Base-by-base conservation (phyloP, 1,139 yeast genomes). In the Yamadazyma spencermartinsiae region DNA sequence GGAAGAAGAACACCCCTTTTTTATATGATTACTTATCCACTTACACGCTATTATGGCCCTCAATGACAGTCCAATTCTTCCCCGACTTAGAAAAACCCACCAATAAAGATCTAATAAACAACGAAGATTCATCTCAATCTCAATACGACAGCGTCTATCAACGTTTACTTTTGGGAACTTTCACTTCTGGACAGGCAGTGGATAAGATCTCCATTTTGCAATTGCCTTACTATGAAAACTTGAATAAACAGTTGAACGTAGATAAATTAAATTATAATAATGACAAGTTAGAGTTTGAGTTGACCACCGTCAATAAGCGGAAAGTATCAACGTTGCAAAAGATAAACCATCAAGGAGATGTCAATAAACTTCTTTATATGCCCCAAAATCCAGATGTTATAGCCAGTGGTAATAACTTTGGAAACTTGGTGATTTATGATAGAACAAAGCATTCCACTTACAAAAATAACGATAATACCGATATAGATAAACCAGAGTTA, bases 1-100 rank as follows among this genome's bases (percentile, higher is more conserved):
- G 82, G 82, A 77, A 77, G 63, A 78, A 77, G 49, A 77, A 78
- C 48, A 54, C 79, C 1, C 80, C 80, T 1, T 64, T 65, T 36
- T 54, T 76, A 13, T 78, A 78, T 51, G 77, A 72, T 45, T 76
- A 73, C 45, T 45, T 78, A 10, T 65, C 68, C 26, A 78, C 83
- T 4, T 62, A 68, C 31, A 58, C 80, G 2, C 56, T 76, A 12
- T 48, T 74, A 24, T 78, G 83, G 83, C 83, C 83, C 1, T 73
- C 80, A 1, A 54, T 76, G 33, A 60, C 79, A 3, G 70, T 75
- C 2, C 79, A 74, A 46, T 77, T 78, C 63, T 71, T 78, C 39
- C 82, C 82, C 1, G 82, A 77, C 47, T 45, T 69, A n/a, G 72
- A 63, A 34, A 49, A 30, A 34, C 46, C 51, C 6, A 13, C 23